Base-by-base conservation (phyloP, 148 eudicot species). In the Simmondsia chinensis region DNA sequence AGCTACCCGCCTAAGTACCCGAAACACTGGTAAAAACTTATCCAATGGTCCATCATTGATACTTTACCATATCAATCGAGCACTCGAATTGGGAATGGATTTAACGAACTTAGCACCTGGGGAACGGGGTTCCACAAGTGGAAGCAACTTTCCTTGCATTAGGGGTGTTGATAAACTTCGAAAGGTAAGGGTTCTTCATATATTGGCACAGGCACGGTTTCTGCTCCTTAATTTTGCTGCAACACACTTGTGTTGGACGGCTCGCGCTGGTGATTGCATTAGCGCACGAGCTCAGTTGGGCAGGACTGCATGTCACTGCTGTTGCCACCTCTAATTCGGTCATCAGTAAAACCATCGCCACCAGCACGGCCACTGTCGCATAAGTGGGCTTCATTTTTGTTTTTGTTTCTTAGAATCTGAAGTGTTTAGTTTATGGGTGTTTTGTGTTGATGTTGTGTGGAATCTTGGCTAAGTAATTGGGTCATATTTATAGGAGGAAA, bases 141-240 rank as follows among this genome's bases (percentile, higher is more conserved):
- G 20, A 25, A 23, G 72, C 65, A 43, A 74, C 70, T 37, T 65
- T 71, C 55, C 38, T 64, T 15, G 81, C 81, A 36, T 57, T 58
- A 8, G 81, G 81, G 18, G 75, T 64, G 30, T 43, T 65, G 7
- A 79, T 63, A 54, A 57, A 72, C 47, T 65, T 54, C 50, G 48
- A 64, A 8, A 68, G 65, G 21, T 22, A 41, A 9, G 78, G 87
- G 40, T 75, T 46, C 63, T 41, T 79, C 51, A 60, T 40, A 64
- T 71, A 79, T 45, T 65, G 59, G 61, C 82, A 79, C 35, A 79
- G 78, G 48, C 87, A 79, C 11, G 87, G 75, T 52, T 33, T 65
- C 30, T 75, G 82, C 33, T 75, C 53, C 48, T 26, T 75, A 16
- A 79, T 51, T 56, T 58, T 79, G 15, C 23, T 39, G 59, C 82